These are phyloP conservation scores for Vinca major DNA, from an alignment of 305 asterid species.

Conservation along the genomic window DNA sequence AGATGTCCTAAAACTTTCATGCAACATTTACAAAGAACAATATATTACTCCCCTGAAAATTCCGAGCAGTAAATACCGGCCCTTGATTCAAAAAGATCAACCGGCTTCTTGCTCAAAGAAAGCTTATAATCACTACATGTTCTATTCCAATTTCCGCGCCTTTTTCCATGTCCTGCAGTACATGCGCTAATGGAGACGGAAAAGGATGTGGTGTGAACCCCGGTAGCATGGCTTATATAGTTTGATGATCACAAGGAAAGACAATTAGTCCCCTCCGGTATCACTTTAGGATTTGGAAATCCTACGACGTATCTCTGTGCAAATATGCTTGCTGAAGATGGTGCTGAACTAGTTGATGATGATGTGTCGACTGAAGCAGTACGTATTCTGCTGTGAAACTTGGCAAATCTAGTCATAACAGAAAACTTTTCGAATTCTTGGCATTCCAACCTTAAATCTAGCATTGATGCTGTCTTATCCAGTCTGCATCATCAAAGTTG, in stretches of 20 bases:
- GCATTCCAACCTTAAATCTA: conserved; percentile 42
- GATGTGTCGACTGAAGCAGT: no score
- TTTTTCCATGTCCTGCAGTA: not conserved
- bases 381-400: conserved; percentile 49
- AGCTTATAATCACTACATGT: conserved; percentile 13
- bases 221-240: not conserved
- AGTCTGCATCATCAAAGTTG: conserved; percentile 41
- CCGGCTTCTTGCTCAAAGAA: conserved; percentile 21
- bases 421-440: conserved; percentile 61
- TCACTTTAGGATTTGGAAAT: conserved; percentile 43
- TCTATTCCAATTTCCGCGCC: conserved; percentile 19
- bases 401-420: conserved; percentile 57
- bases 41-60: conserved; percentile 29
- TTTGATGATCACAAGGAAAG: conserved; percentile 41
- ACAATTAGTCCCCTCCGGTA: conserved; percentile 50
- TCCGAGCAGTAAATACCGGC: conserved; percentile 13
- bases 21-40: conserved; percentile 31
- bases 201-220: conserved; percentile 9
- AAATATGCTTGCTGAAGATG: conserved; percentile 18
- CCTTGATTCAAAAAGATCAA: conserved; percentile 24
- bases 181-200: not conserved
- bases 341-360: conserved; percentile 21
- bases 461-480: conserved; percentile 37
- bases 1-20: conserved; percentile 13
- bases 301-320: conserved; percentile 45